Percentiles rank a stretch among this genome's conserved stretches.
These are phyloP conservation scores for Pythium aquatile DNA, from an alignment of 352 stramenopile species.

Conservation along the genomic window DNA sequence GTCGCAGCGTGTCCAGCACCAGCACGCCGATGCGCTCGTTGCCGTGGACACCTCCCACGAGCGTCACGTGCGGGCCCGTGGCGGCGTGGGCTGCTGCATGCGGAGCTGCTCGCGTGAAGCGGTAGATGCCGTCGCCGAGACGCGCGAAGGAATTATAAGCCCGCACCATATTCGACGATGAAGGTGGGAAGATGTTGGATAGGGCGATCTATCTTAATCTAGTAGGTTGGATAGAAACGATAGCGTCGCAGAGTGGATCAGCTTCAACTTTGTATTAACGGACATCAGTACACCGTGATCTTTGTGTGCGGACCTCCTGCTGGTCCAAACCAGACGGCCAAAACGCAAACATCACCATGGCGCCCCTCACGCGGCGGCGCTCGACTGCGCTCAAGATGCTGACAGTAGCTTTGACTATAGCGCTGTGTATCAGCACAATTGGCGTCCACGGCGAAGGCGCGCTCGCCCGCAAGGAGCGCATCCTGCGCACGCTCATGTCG, in stretches of 20 bases:
- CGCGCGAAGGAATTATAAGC: conserved; percentile 39
- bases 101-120: conserved; percentile 31
- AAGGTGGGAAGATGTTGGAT: neutral
- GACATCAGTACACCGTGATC: neutral
- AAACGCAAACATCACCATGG: neutral
- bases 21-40: conserved; percentile 73
- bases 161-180: conserved; percentile 17
- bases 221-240: conserved; percentile 12
- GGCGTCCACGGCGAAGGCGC: conserved; percentile 6
- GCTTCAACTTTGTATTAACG: neutral
- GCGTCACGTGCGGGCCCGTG: conserved; percentile 44
- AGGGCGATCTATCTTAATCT: neutral
- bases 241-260: neutral
- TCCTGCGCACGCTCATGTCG: conserved; percentile 65
- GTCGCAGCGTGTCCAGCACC: conserved; percentile 57
- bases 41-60: conserved; percentile 68
- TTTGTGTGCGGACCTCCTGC: neutral
- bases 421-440: neutral
- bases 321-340: neutral
- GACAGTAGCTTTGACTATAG: conserved; percentile 13
- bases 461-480: conserved; percentile 17
- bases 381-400: conserved; percentile 17
- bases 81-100: neutral
- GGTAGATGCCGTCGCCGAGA: conserved; percentile 44
- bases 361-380: neutral